A percentile compares a stretch with the other conserved stretches of the same genome.
phyloP scores from a whole-genome alignment of 768 basidiomycete species.

The Crepidotus variabilis region DNA sequence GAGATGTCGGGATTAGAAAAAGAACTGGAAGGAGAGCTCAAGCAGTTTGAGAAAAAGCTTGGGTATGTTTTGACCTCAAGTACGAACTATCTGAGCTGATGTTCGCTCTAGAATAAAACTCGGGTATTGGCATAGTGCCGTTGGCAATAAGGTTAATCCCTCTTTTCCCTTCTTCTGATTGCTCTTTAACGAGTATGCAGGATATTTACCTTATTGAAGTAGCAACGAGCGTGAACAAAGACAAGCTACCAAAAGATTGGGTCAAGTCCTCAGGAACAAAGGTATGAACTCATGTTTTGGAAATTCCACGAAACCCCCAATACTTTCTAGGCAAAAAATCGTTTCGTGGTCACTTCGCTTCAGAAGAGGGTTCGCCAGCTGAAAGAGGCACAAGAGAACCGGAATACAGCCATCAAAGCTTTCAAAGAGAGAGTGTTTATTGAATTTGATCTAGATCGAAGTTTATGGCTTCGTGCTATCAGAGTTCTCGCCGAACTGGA shows the following conservation, averaged over 20 bases:
- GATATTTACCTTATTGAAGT: constrained; percentile 91
- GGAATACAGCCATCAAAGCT: constrained; percentile 71
- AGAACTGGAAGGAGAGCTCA: constrained; percentile 64
- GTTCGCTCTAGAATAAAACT: constrained; percentile 26
- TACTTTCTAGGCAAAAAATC: constrained; percentile 52
- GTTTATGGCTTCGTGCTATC: constrained; percentile 78
- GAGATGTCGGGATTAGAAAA: constrained; percentile 72
- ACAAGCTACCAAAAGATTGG: constrained; percentile 78
- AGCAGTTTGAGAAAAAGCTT: constrained; percentile 60
- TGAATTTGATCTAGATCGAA: constrained; percentile 80
- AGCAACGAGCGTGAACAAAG: constrained; percentile 43
- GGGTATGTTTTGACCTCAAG: constrained; percentile 38
- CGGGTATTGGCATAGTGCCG: constrained; percentile 55
- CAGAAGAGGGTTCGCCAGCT: constrained; percentile 69
- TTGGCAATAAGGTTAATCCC: constrained; percentile 68
- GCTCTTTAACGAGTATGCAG: constrained; percentile 29
- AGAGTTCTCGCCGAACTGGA: constrained; percentile 93
- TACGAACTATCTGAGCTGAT: neutral
- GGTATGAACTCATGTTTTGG: constrained; percentile 33
- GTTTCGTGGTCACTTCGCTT: constrained; percentile 77
- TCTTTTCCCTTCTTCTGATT: neutral
- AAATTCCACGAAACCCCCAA: neutral
- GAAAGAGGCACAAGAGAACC: constrained; percentile 93
- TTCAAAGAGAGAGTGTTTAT: constrained; percentile 78
- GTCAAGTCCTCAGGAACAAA: constrained; percentile 77